phyloP scores from a whole-genome alignment of 73 alveolate species.

The Paramecium octaurelia region DNA sequence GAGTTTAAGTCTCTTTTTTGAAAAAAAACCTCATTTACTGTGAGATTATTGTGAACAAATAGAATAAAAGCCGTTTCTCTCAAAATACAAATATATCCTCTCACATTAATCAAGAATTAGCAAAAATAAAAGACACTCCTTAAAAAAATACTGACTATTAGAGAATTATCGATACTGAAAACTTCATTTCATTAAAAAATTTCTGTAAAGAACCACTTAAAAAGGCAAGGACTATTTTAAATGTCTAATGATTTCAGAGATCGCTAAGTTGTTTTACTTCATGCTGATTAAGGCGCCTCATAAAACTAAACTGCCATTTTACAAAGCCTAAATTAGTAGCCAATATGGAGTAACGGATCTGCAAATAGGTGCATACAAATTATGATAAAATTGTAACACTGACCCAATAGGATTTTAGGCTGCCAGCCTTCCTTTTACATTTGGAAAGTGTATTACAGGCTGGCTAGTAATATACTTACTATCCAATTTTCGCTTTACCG shows the following conservation, averaged over 20 bases:
- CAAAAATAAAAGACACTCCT: not conserved
- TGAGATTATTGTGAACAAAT: not conserved
- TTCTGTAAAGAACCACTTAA: not conserved
- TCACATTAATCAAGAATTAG: not conserved
- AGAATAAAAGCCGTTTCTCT: not conserved
- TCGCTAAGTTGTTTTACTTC: slow-evolving; percentile 80
- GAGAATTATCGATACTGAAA: not conserved
- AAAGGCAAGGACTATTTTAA: slow-evolving; percentile 47
- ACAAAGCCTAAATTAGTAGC: too few relatives aligned
- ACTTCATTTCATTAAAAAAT: not conserved
- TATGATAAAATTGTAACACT: too few relatives aligned
- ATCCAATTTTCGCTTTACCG: too few relatives aligned
- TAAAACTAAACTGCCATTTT: too few relatives aligned
- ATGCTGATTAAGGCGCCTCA: slow-evolving; percentile 83
- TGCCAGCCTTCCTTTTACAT: too few relatives aligned
- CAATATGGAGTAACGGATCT: too few relatives aligned
- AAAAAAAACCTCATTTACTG: too few relatives aligned
- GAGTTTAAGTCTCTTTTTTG: too few relatives aligned
- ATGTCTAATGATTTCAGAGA: not conserved
- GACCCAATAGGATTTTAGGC: too few relatives aligned
- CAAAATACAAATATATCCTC: not conserved
- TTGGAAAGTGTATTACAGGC: too few relatives aligned
- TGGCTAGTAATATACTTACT: too few relatives aligned
- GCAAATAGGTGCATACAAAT: too few relatives aligned
- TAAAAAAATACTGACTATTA: not conserved